Evolutionary conservation across 257 asterid genomes (phyloP), one percentile per base, ranked within the genome.

Genomic region (Osmanthus fragrans): DNA sequence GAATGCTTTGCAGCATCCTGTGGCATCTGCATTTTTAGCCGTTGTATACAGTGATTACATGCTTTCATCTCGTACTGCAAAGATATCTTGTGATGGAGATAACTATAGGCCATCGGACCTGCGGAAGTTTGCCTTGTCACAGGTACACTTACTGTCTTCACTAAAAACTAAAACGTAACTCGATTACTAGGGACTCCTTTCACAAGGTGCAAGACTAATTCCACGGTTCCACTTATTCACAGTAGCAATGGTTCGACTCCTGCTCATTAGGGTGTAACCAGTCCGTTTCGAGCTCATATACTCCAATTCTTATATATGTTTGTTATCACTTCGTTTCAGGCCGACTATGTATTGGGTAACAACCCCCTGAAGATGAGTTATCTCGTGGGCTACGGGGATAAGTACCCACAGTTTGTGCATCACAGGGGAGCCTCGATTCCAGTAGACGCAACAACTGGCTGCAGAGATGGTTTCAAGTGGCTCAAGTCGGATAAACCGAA

Each of bases 381-480:
- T 68, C 86, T 87, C 8, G 86, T 87, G 71, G 91, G 91, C 5
- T 87, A 85, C 33, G 91, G 91, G 9, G 83, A 83, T 49, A 80
- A 79, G 18, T 87, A 85, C 78, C 91, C 91, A 23, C 70, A 83
- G 66, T 83, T 39, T 47, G 86, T 87, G 77, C 91, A 87, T 79
- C 91, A 87, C 15, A 85, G 91, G 76, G 91, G 89, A 65, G 87
- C 91, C 37, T 87, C 91, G 1, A 87, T 87, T 70, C 91, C 91
- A 6, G 40, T 13, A 1, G 86, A 81, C n/a, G 83, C 80, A n/a
- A 67, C 54, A 37, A 74, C 87, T 11, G 76, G 81, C 36, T 87
- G 91, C 81, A 81, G 81, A 80, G 86, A 83, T 47, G 91, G 91
- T 63, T 87, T 84, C 75, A 68, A 75, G 74, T 87, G 84, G 84